phyloP scores from a whole-genome alignment of 345 rosid genomes.

The Rhodomyrtus tomentosa region DNA sequence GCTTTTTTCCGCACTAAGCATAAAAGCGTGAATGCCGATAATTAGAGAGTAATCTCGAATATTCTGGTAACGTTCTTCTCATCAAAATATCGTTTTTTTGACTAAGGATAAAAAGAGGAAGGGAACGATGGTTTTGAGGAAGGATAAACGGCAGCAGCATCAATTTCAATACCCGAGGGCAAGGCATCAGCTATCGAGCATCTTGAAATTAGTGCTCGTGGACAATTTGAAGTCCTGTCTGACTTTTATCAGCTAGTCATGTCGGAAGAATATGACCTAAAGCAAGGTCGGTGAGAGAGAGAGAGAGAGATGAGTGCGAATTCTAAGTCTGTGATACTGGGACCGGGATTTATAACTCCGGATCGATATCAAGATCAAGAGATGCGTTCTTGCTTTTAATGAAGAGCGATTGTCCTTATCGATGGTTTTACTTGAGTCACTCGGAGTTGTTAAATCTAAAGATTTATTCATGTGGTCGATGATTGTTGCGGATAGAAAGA shows the following conservation, averaged over 20 bases:
- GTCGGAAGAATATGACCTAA: not conserved
- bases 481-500: not conserved
- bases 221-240: not conserved
- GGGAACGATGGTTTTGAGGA: not conserved
- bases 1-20: not conserved
- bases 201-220: not conserved
- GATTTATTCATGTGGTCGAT: not conserved
- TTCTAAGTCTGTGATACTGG: not conserved
- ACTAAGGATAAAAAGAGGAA: not conserved
- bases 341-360: not conserved
- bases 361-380: not conserved
- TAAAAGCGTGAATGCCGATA: not conserved
- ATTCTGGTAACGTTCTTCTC: not conserved
- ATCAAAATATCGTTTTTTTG: not conserved
- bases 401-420: not conserved
- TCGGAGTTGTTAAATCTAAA: not conserved
- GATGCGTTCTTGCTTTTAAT: not conserved
- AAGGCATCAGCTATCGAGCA: not conserved
- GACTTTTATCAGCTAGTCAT: not conserved
- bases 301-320: not conserved
- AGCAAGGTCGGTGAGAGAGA: not conserved
- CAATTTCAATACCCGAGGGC: too few species aligned
- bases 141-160: too few species aligned
- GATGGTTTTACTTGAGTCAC: not conserved
- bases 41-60: not conserved